Evolutionary conservation across 1,284 basidiomycete species (phyloP).

Genomic region (Veloboletus limbatus): DNA sequence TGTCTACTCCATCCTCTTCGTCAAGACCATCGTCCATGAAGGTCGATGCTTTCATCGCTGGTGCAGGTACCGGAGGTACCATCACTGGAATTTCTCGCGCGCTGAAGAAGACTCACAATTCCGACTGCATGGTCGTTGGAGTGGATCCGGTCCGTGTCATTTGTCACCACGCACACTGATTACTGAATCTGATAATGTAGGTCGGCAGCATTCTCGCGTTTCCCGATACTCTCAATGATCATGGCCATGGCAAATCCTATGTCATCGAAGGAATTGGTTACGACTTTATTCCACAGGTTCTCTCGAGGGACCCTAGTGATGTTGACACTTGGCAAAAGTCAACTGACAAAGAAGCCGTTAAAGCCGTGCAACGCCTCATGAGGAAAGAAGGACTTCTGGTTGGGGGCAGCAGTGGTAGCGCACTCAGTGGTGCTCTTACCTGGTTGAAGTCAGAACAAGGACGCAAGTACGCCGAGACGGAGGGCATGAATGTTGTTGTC

Average conservation of each 20-base stretch:
- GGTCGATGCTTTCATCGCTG: slow-evolving; percentile 84
- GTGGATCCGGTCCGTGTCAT: slow-evolving; percentile 76
- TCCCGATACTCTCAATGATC: slow-evolving; percentile 63
- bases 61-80: slow-evolving; percentile 95
- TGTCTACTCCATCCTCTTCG: slow-evolving; percentile 57
- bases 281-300: slow-evolving; percentile 86
- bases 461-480: slow-evolving; percentile 60
- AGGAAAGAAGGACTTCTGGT: slow-evolving; percentile 85
- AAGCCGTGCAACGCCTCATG: slow-evolving; percentile 78
- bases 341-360: slow-evolving; percentile 78
- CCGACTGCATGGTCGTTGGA: slow-evolving; percentile 73
- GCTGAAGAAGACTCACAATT: slow-evolving; percentile 75
- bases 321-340: slow-evolving; percentile 87
- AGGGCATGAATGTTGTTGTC: slow-evolving; percentile 85
- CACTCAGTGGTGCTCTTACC: slow-evolving; percentile 72
- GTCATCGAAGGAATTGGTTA: slow-evolving; percentile 94
- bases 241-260: slow-evolving; percentile 58
- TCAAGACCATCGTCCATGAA: slow-evolving; percentile 59
- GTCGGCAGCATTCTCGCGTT: slow-evolving; percentile 84
- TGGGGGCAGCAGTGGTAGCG: slow-evolving; percentile 89
- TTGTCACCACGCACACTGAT: not conserved
- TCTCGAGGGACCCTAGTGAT: slow-evolving; percentile 52
- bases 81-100: slow-evolving; percentile 85
- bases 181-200: slow-evolving; percentile 36
- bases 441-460: slow-evolving; percentile 79